phyloP scores from a whole-genome alignment of 495 filamentous ascomycete species.

The Mycothermus thermophilus region DNA sequence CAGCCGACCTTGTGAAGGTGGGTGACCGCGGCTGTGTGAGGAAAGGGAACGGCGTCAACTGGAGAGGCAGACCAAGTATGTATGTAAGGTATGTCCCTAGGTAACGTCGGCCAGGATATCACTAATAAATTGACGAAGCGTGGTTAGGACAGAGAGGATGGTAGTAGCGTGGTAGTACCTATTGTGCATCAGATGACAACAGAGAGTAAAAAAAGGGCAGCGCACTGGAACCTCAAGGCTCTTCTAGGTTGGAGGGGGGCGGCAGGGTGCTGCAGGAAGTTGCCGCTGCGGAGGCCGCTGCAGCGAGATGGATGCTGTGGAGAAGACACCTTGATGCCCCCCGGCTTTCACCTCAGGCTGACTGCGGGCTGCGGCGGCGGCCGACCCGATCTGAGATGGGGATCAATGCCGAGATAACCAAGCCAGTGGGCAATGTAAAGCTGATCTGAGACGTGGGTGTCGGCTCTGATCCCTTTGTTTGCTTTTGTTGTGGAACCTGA shows the following conservation, averaged over 20 bases:
- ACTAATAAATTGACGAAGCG: too few relatives aligned
- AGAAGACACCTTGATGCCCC: too few relatives aligned
- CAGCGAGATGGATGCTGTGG: slow-evolving; percentile 2
- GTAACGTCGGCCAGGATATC: too few relatives aligned
- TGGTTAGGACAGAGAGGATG: too few relatives aligned
- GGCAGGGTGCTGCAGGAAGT: slow-evolving; percentile 9
- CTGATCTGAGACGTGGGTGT: slow-evolving; percentile 2
- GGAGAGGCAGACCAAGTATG: slow-evolving; percentile 1
- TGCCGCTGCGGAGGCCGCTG: slow-evolving; percentile 6
- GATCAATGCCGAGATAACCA: neutral
- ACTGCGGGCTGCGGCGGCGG: too few relatives aligned
- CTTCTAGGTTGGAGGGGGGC: too few relatives aligned
- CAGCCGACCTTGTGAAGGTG: too few relatives aligned
- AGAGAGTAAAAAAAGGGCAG: neutral
- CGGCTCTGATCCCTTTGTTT: neutral
- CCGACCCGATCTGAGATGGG: slow-evolving; percentile 8
- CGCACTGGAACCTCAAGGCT: neutral
- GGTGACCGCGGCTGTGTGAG: too few relatives aligned
- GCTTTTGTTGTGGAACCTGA: too few relatives aligned
- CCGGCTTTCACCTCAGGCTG: too few relatives aligned
- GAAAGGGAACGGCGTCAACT: slow-evolving; percentile 5
- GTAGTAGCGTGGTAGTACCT: slow-evolving; percentile 2
- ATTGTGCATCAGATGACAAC: slow-evolving; percentile 4
- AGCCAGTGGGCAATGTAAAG: too few relatives aligned
- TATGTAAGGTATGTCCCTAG: neutral